A percentile compares a stretch with the other conserved stretches of the same genome.
Evolutionary conservation across 2,329 filamentous ascomycete species (phyloP).

Genomic region (Xenosphaeropsis pyriputrescens): DNA sequence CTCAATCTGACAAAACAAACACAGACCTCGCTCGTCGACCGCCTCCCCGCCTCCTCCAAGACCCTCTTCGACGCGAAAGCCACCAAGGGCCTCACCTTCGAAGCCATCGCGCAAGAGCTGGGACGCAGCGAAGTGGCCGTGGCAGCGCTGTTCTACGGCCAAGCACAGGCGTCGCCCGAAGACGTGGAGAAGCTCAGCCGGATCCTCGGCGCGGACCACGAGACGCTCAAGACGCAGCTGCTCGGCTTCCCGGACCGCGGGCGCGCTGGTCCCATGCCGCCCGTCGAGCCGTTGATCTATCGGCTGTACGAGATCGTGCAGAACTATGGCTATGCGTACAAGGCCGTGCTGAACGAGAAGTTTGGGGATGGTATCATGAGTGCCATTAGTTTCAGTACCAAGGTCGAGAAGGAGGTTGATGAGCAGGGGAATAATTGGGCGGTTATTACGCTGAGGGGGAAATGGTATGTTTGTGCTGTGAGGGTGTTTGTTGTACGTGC

Average conservation of each 20-base stretch:
- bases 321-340: slow-evolving; percentile 94
- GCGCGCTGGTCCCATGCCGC: slow-evolving; percentile 66
- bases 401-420: slow-evolving; percentile 88
- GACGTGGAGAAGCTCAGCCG: slow-evolving; percentile 53
- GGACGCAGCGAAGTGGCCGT: slow-evolving; percentile 78
- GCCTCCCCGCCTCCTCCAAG: slow-evolving; percentile 55
- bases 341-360: slow-evolving; percentile 92
- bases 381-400: slow-evolving; percentile 79
- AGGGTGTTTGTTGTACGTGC: background rate
- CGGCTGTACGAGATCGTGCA: slow-evolving; percentile 87
- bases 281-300: slow-evolving; percentile 77
- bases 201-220: slow-evolving; percentile 45
- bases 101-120: slow-evolving; percentile 58
- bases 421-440: slow-evolving; percentile 70
- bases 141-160: slow-evolving; percentile 84
- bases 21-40: slow-evolving; percentile 49
- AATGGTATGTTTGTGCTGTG: slow-evolving; percentile 3
- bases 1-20: background rate
- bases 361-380: slow-evolving; percentile 94
- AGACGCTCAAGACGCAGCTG: slow-evolving; percentile 44
- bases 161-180: slow-evolving; percentile 56
- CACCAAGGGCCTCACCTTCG: slow-evolving; percentile 60
- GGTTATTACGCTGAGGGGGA: slow-evolving; percentile 52
- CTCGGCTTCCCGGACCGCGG: slow-evolving; percentile 70
- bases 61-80: slow-evolving; percentile 75